Base-by-base conservation (phyloP, 1,284 basidiomycete species). In the Boletellus sp. region DNA sequence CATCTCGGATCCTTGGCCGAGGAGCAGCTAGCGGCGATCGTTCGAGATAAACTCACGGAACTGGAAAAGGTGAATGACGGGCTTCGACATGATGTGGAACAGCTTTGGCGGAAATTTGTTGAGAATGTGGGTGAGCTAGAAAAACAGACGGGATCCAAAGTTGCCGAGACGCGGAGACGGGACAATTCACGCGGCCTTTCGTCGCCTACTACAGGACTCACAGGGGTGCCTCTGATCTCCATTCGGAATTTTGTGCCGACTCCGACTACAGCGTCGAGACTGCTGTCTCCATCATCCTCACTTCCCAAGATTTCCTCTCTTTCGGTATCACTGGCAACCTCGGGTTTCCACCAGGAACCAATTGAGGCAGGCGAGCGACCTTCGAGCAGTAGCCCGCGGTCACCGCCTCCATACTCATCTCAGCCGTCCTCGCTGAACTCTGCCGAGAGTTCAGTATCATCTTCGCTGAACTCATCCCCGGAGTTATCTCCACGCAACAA, bases 321-420 rank as follows among this genome's bases (percentile, higher is more conserved):
- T 30, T 89, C 87, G 20, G 77, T 78, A 13, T 88, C 86, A 21
- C 68, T 89, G 26, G 80, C 74, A 9, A 78, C 76, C 17, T 74
- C 82, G 13, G 66, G 69, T 10, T 80, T 87, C 55, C 76, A 84
- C 49, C 72, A 48, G 38, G 55, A 41, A 34, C 33, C 48, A 27
- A n/a, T 40, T 10, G 45, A 50, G 37, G 26, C 37, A 16, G 49
- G 20, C n/a, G 49, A 50, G 45, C 48, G 43, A 36, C 49, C 53
- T 29, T 33, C 41, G 29, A 54, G 47, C 41, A 39, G 48, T 43
- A 52, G 54, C 53, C 50, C 62, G 43, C 58, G 47, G 44, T 72
- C 61, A 27, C 64, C 60, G 29, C 61, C 56, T 40, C 63, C 55
- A 47, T 68, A 55, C 39, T 63, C 63, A 4, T 63, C 66, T 32